phyloP scores from a whole-genome alignment of 1,284 basidiomycete species.

The Marasmius oreades region DNA sequence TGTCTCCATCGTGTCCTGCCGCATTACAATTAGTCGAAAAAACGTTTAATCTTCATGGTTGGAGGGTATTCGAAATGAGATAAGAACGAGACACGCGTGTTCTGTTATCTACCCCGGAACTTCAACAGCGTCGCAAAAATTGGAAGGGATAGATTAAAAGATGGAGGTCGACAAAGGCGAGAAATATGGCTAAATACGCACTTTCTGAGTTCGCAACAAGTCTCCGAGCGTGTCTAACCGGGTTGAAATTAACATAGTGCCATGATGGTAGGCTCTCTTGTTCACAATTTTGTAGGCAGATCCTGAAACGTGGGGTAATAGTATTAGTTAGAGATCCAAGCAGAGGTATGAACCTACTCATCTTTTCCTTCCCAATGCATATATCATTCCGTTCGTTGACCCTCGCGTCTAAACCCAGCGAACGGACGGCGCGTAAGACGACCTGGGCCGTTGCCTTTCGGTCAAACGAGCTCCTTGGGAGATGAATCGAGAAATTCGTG shows the following conservation, averaged over 20 bases:
- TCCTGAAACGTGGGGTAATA: slow-evolving; percentile 76
- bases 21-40: background rate
- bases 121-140: background rate
- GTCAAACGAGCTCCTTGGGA: slow-evolving; percentile 81
- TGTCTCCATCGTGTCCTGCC: slow-evolving; percentile 72
- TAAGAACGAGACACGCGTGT: background rate
- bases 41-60: too few species aligned
- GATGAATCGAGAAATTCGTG: slow-evolving; percentile 94
- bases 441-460: slow-evolving; percentile 78
- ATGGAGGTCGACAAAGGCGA: slow-evolving; percentile 4
- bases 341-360: slow-evolving; percentile 40
- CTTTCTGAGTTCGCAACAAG: slow-evolving; percentile 71
- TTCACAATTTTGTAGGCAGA: slow-evolving; percentile 97
- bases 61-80: background rate
- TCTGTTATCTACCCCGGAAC: background rate
- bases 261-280: slow-evolving; percentile 93
- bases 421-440: slow-evolving; percentile 75
- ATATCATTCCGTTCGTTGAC: slow-evolving; percentile 94
- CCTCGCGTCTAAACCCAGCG: slow-evolving; percentile 67
- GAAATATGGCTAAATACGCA: slow-evolving; percentile 27
- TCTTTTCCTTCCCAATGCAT: slow-evolving; percentile 81
- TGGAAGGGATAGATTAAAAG: background rate
- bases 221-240: slow-evolving; percentile 69
- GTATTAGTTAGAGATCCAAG: slow-evolving; percentile 3
- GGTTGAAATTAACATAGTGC: slow-evolving; percentile 96